Evolutionary conservation across 176 grass and related monocot genomes (phyloP), one percentile per base, ranked within the genome.

Genomic region (Calamus simplicifolius): DNA sequence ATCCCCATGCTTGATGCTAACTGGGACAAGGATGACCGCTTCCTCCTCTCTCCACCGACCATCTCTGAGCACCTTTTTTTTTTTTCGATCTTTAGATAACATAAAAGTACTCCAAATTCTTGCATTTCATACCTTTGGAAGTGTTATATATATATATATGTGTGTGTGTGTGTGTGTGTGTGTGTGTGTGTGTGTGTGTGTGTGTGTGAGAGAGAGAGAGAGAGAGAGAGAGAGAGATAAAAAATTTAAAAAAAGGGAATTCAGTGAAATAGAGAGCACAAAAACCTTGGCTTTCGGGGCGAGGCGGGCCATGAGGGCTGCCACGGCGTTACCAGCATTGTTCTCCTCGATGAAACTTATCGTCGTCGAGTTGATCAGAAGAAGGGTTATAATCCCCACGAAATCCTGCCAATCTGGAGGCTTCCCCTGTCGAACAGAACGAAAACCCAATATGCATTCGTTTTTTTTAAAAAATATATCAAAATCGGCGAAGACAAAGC

Each of bases 371-470:
- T 88, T 88, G 58, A 88, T 88, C n/a, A 89, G 4, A 16, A 89
- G 81, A 53, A 89, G 57, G 4, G 81, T 81, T 49, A 89, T 85
- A 55, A 89, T 89, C 14, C 86, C 86, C 6, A 89, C 77, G 6
- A 89, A 89, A 49, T 89, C 86, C 66, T 89, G 86, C 86, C 86
- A 89, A 56, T 89, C 86, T 6, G 86, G 86, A 31, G 86, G 85
- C 61, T 84, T 89, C 16, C 85, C 80, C 85, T 89, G 78, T 73
- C 51, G 29, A 51, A 25, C 72, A 16, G 50, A 61, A 54, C 27
- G 19, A 28, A 62, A 58, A 43, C 12, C 35, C 35, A 43, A 43
- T 43, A 43, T 43, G 35, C 35, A 43, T 43, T 43, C 35, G 12
- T 43, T 43, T 23, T n/a, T n/a, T 23, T 51, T 31, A 54, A 49